A percentile compares a stretch with the other conserved stretches of the same genome.
Conservation (phyloP, 163 green algal genomes). For the Botryococcus braunii region DNA sequence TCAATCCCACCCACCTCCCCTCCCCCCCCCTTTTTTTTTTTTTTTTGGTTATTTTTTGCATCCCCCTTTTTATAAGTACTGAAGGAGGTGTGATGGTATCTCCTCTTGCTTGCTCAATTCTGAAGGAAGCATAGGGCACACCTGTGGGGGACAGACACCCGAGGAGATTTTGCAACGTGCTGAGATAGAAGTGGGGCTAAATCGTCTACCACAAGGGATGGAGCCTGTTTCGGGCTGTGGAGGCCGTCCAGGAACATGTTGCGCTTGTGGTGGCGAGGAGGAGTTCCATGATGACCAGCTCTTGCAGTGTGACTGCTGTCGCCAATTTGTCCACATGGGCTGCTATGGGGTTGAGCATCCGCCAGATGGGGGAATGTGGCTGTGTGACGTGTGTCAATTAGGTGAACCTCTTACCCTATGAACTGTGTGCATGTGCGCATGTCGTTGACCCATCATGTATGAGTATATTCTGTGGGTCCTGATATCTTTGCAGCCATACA, state of each 20-base stretch:
- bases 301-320: conserved; percentile 47
- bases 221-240: neutral
- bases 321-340: conserved; percentile 49
- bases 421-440: neutral
- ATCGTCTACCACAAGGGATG: conserved; percentile 31
- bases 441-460: neutral
- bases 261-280: conserved; percentile 37
- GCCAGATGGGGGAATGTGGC: conserved; percentile 45
- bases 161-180: conserved; percentile 22
- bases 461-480: neutral
- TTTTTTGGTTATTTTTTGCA: too few relatives aligned
- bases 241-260: conserved; percentile 12
- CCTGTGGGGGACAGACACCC: too few relatives aligned
- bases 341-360: conserved; percentile 47
- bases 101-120: too few relatives aligned
- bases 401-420: conserved; percentile 4
- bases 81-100: too few relatives aligned
- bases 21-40: too few relatives aligned
- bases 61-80: too few relatives aligned
- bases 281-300: conserved; percentile 43
- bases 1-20: too few relatives aligned
- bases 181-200: conserved; percentile 19
- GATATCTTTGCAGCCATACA: neutral
- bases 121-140: too few relatives aligned
- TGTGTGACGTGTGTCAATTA: conserved; percentile 59